Percentiles rank a stretch among this genome's conserved stretches.
phyloP scores from a whole-genome alignment of 768 basidiomycete genomes.

The Boletus edulis region DNA sequence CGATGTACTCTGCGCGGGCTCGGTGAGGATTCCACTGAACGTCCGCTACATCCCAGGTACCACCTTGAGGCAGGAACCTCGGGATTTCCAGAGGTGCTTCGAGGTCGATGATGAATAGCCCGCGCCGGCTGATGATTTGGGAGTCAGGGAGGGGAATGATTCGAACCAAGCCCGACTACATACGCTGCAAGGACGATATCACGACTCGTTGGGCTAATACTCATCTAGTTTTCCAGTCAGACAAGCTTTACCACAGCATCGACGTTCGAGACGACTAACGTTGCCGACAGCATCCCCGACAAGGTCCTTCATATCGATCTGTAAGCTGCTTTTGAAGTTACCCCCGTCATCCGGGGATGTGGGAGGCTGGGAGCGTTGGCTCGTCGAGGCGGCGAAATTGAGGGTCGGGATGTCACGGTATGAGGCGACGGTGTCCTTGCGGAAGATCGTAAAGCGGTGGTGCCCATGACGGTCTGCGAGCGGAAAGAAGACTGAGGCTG shows the following conservation, averaged over 20 bases:
- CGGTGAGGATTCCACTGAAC: conserved; percentile 92
- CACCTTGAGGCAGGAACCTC: conserved; percentile 92
- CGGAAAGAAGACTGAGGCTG: conserved; percentile 31
- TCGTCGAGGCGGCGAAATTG: conserved; percentile 10
- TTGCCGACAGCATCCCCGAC: conserved; percentile 85
- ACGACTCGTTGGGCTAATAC: conserved; percentile 83
- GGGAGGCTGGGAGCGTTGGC: conserved; percentile 17
- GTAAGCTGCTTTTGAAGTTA: conserved; percentile 55
- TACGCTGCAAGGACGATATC: conserved; percentile 91
- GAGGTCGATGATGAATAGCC: conserved; percentile 93
- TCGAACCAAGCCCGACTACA: conserved; percentile 20
- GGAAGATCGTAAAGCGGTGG: conserved; percentile 27
- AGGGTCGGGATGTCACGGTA: conserved; percentile 31
- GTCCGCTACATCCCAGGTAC: conserved; percentile 94
- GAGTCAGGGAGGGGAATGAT: background rate
- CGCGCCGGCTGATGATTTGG: conserved; percentile 57
- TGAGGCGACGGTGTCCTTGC: conserved; percentile 29
- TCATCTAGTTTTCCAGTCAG: conserved; percentile 58
- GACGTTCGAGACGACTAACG: conserved; percentile 41
- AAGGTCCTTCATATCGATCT: conserved; percentile 77
- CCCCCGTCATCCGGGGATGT: conserved; percentile 52
- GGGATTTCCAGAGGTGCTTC: conserved; percentile 84
- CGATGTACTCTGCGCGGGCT: conserved; percentile 72
- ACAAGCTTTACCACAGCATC: background rate
- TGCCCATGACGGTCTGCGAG: conserved; percentile 34